These are phyloP conservation scores for Lophiostoma macrostomum DNA, from an alignment of 495 filamentous ascomycete genomes.

Conservation along the genomic window DNA sequence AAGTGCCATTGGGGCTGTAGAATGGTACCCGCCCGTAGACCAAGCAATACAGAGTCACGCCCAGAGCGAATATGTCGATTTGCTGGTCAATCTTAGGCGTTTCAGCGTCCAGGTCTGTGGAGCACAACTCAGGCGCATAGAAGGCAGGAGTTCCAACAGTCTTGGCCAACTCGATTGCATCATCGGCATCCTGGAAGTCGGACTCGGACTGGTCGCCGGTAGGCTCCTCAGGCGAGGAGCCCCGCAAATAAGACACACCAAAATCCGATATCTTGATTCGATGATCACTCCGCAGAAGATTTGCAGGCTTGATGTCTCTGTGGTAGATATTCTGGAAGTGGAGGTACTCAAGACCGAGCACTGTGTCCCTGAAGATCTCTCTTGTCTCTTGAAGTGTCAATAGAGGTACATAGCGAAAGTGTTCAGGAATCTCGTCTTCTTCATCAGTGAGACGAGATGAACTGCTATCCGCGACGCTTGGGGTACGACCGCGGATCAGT, in stretches of 20 bases:
- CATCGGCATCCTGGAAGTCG: slow-evolving; percentile 78
- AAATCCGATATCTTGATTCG: slow-evolving; percentile 99
- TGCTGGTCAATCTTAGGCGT: slow-evolving; percentile 58
- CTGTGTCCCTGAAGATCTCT: slow-evolving; percentile 84
- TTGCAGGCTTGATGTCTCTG: slow-evolving; percentile 98
- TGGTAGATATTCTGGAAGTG: slow-evolving; percentile 97
- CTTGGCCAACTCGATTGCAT: slow-evolving; percentile 91
- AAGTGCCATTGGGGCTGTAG: slow-evolving; percentile 85
- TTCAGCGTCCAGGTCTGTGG: slow-evolving; percentile 62
- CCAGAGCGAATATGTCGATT: slow-evolving; percentile 97
- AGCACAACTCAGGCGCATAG: slow-evolving; percentile 97
- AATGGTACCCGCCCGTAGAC: slow-evolving; percentile 92
- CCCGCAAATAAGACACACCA: slow-evolving; percentile 93
- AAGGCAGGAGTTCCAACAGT: slow-evolving; percentile 97
- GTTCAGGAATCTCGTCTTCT: slow-evolving; percentile 40
- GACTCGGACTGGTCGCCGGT: slow-evolving; percentile 78
- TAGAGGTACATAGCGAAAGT: slow-evolving; percentile 85
- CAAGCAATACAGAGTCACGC: slow-evolving; percentile 92
- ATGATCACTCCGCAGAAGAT: slow-evolving; percentile 84
- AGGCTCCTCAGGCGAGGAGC: slow-evolving; percentile 66
- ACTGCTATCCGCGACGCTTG: slow-evolving; percentile 60
- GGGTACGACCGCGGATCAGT: slow-evolving; percentile 45
- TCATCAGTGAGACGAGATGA: slow-evolving; percentile 59
- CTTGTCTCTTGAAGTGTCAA: slow-evolving; percentile 84
- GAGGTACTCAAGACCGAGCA: slow-evolving; percentile 90